phyloP scores from a whole-genome alignment of 1,139 yeast species.

The Magnusiomyces fungicola region DNA sequence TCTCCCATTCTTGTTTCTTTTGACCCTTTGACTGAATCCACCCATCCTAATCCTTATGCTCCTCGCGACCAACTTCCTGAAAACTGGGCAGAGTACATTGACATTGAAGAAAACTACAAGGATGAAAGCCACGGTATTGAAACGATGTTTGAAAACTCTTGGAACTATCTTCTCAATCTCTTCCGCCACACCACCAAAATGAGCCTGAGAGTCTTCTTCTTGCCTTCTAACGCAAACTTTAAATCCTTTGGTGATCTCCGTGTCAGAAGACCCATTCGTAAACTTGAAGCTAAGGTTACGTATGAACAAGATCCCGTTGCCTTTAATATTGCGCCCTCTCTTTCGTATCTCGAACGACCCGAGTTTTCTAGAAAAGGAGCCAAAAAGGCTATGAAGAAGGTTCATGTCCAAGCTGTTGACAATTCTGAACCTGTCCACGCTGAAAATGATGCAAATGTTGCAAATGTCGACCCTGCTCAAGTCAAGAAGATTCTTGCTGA shows the following conservation, averaged over 20 bases:
- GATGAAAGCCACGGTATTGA: not conserved
- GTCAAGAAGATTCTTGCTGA: too few species aligned
- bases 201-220: not conserved
- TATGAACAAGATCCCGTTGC: not conserved
- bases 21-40: not conserved
- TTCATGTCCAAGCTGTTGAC: too few species aligned
- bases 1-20: not conserved
- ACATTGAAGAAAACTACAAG: not conserved
- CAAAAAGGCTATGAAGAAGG: not conserved
- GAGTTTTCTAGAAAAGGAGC: not conserved
- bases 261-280: not conserved
- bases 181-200: not conserved
- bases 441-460: too few species aligned
- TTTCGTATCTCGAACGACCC: not conserved
- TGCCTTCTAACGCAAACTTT: not conserved
- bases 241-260: not conserved
- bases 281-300: not conserved
- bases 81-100: not conserved
- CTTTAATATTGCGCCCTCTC: not conserved
- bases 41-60: not conserved
- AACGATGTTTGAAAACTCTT: too few species aligned
- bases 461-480: too few species aligned
- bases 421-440: too few species aligned
- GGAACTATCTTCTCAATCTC: not conserved
- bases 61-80: not conserved